These are phyloP conservation scores for Ormosia semicastrata DNA, from an alignment of 306 rosid species.

Conservation along the genomic window DNA sequence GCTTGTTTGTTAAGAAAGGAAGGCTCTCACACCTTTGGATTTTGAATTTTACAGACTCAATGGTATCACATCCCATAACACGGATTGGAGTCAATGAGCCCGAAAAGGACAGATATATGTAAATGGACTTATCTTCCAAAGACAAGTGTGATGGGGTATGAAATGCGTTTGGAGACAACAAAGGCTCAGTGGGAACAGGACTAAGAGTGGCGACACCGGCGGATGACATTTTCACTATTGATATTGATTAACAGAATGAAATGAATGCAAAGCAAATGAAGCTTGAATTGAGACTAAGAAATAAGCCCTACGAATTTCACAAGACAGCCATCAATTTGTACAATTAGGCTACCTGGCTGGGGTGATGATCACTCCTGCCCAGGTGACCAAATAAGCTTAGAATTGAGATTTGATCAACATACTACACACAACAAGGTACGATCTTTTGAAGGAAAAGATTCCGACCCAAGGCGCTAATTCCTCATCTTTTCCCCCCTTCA, in stretches of 20 bases:
- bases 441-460: conserved; percentile 19
- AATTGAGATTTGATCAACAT: conserved; percentile 1
- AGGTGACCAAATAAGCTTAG: conserved; percentile 30
- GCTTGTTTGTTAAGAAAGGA: conserved; percentile 69
- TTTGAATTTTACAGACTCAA: conserved; percentile 76
- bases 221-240: conserved; percentile 60
- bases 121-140: conserved; percentile 47
- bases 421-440: not conserved
- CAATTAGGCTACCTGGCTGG: conserved; percentile 29
- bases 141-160: conserved; percentile 43
- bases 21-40: conserved; percentile 69
- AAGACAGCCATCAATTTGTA: conserved; percentile 24
- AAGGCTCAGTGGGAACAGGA: conserved; percentile 49
- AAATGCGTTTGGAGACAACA: conserved; percentile 36
- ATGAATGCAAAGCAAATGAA: not conserved
- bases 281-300: not conserved
- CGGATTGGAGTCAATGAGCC: conserved; percentile 70
- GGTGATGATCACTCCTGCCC: conserved; percentile 12
- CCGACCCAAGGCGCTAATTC: conserved; percentile 34
- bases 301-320: conserved; percentile 22
- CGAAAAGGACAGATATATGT: conserved; percentile 58
- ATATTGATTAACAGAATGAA: not conserved
- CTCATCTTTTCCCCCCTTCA: conserved; percentile 9
- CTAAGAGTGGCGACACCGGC: conserved; percentile 64
- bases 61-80: conserved; percentile 71